phyloP scores from a whole-genome alignment of 495 filamentous ascomycete species.

The Glonium stellatum region DNA sequence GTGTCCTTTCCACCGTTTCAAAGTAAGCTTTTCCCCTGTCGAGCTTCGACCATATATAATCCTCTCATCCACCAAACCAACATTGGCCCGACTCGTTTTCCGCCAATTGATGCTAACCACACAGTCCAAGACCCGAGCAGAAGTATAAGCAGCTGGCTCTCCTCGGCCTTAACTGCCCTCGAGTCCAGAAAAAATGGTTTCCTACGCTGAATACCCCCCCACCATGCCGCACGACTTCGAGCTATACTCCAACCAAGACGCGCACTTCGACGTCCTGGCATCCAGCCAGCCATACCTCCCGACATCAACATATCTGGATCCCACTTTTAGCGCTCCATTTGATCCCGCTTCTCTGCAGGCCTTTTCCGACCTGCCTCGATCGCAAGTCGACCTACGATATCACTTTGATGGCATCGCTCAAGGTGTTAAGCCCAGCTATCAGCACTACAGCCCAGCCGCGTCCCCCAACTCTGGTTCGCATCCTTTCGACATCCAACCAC shows the following conservation, averaged over 20 bases:
- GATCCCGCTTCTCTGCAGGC: slow-evolving; percentile 15
- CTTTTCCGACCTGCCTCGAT: slow-evolving; percentile 19
- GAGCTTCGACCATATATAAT: background rate
- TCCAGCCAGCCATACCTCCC: slow-evolving; percentile 22
- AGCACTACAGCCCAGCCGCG: slow-evolving; percentile 23
- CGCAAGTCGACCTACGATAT: slow-evolving; percentile 22
- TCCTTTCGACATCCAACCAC: slow-evolving; percentile 36
- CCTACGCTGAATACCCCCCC: slow-evolving; percentile 20
- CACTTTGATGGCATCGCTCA: slow-evolving; percentile 28
- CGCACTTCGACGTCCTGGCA: slow-evolving; percentile 18
- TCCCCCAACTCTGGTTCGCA: slow-evolving; percentile 34
- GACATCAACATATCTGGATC: slow-evolving; percentile 19
- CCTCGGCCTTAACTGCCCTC: background rate
- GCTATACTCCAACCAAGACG: slow-evolving; percentile 25
- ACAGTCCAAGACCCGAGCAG: background rate
- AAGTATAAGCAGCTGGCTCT: background rate
- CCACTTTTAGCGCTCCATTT: slow-evolving; percentile 16
- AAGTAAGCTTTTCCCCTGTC: background rate
- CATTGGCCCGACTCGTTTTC: background rate
- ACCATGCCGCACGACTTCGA: slow-evolving; percentile 30
- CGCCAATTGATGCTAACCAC: background rate
- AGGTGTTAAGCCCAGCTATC: slow-evolving; percentile 21
- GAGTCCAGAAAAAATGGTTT: slow-evolving; percentile 16
- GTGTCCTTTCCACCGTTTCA: background rate
- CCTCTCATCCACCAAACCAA: background rate